Base-by-base conservation (phyloP, 129 eudicot genomes). In the carrot (Daucus carota) region DNA sequence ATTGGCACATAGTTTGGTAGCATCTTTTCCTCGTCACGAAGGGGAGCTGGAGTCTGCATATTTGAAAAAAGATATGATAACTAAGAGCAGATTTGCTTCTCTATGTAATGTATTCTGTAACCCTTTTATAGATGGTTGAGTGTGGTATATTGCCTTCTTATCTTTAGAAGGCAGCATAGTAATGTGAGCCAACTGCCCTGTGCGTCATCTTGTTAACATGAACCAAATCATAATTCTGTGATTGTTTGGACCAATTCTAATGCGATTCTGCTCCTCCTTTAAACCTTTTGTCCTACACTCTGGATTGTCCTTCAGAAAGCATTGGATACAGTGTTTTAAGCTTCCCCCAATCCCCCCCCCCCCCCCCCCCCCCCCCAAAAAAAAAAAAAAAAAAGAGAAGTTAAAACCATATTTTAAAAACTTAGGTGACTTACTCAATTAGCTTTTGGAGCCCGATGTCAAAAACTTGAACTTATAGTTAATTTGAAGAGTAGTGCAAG, bases 1-100 rank as follows among this genome's bases (percentile, higher is more conserved):
- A 92, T 80, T 48, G 98, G 98, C 20, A 88, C 98, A 78, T 92
- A 92, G 89, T 92, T 89, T 44, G 81, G 84, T 46, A 86, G 17
- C 75, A 77, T 81, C 36, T 54, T 85, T 31, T 83, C 78, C 20
- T 73, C 32, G 5, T 71, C 80, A n/a, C 75, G 72, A 67, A 79
- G 65, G 66, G 83, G 74, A 69, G 83, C 65, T 74, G 86, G 72
- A 68, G 82, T 48, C 85, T 88, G 89, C 86, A 81, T 81, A 73
- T 86, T 84, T 20, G 73, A 34, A 45, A 34, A 44, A 38, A 34
- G 57, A 57, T 20, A 66, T 8, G 13, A 38, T 38, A 29, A 5
- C 7, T 31, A 63, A 28, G 28, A 22, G 0, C 24, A 57, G 22
- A 0, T 77, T 47, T 68, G 16, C 41, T n/a, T 40, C 69, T 69